Conservation (phyloP, 805 yeast genomes). For the Nakazawaea sp. region DNA sequence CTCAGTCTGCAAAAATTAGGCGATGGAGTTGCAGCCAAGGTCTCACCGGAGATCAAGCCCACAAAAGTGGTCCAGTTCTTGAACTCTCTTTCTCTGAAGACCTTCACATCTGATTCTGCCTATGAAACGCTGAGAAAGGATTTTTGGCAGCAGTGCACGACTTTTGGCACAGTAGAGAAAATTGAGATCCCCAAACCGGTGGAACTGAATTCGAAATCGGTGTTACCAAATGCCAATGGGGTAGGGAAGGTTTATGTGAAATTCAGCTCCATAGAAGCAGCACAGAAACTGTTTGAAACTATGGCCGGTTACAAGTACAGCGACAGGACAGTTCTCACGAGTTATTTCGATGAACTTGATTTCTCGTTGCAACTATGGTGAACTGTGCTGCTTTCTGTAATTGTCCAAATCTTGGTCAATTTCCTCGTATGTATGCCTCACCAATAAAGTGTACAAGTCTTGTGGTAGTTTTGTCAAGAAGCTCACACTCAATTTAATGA, state of each 20-base stretch:
- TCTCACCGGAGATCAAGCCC: conserved; percentile 15
- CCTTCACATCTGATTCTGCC: conserved; percentile 43
- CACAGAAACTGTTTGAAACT: conserved; percentile 32
- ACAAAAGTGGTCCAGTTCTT: conserved; percentile 55
- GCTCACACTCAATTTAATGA: conserved; percentile 72
- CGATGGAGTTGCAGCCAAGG: conserved; percentile 11
- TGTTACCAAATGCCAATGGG: too few relatives aligned
- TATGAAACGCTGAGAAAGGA: conserved; percentile 46
- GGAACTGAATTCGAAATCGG: conserved; percentile 30
- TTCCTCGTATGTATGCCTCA: conserved; percentile 51
- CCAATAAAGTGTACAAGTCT: conserved; percentile 52
- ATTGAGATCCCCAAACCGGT: conserved; percentile 55
- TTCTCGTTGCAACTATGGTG: too few relatives aligned
- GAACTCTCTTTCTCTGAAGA: conserved; percentile 61
- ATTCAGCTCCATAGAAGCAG: conserved; percentile 44
- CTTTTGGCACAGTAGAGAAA: conserved; percentile 43
- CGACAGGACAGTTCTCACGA: conserved; percentile 62
- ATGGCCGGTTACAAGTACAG: conserved; percentile 63
- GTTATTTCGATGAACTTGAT: conserved; percentile 55
- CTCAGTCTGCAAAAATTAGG: conserved; percentile 13
- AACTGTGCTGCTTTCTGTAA: conserved; percentile 16
- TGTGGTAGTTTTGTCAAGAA: conserved; percentile 72
- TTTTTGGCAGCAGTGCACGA: conserved; percentile 40
- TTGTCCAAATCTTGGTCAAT: conserved; percentile 21
- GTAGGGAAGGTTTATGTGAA: conserved; percentile 70